These are phyloP conservation scores for Neopestalotiopsis sp. DNA, from an alignment of 2,329 filamentous ascomycete species.

Conservation along the genomic window DNA sequence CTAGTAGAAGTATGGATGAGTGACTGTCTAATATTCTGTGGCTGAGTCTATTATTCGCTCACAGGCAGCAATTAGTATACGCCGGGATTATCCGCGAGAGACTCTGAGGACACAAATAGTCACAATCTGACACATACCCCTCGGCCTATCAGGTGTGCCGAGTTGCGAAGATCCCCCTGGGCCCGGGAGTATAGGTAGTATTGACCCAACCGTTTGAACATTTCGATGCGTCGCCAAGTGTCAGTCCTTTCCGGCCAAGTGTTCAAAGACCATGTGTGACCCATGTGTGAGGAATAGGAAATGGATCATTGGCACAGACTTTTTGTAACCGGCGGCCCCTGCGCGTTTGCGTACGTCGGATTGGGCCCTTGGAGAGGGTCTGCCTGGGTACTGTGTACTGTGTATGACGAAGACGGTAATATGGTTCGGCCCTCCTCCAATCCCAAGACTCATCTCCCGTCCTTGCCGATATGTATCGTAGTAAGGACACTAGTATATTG, in stretches of 20 bases:
- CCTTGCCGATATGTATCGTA: slow-evolving; percentile 1
- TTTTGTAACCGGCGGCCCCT: neutral
- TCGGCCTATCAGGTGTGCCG: neutral
- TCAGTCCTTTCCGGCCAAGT: neutral
- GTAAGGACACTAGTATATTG: slow-evolving; percentile 1
- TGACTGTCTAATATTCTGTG: neutral
- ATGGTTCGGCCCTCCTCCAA: slow-evolving; percentile 14
- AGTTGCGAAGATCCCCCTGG: neutral
- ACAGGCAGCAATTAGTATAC: neutral
- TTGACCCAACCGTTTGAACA: neutral
- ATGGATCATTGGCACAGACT: slow-evolving; percentile 4
- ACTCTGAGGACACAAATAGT: neutral
- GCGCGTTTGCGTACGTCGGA: neutral
- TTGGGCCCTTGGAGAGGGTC: neutral
- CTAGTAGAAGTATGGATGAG: neutral
- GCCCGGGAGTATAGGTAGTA: neutral
- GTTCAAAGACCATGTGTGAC: neutral
- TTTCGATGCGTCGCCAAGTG: neutral
- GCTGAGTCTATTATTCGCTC: neutral
- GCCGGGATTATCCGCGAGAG: neutral
- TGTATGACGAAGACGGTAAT: neutral
- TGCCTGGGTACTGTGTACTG: neutral
- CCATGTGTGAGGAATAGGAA: neutral
- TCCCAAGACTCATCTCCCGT: slow-evolving; percentile 12
- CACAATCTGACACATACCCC: neutral